phyloP scores from a whole-genome alignment of 1,139 yeast genomes.

The Taiozyma sp. region DNA sequence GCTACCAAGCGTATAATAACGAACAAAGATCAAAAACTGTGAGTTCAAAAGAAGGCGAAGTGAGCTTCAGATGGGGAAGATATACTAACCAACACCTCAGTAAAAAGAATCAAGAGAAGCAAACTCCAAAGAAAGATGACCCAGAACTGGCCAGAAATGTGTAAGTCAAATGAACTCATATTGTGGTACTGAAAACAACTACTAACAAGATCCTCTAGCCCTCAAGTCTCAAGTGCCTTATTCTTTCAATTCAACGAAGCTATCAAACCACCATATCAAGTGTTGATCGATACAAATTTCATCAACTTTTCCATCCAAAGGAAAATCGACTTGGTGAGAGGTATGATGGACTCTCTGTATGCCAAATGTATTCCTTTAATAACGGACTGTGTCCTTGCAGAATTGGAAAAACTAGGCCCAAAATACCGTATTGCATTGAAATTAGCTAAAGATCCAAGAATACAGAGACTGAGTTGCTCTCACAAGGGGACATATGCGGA shows the following conservation, averaged over 20 bases:
- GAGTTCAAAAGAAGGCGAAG: conserved; percentile 16
- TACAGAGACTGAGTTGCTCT: conserved; percentile 79
- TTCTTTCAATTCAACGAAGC: conserved; percentile 94
- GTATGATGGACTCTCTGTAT: conserved; percentile 91
- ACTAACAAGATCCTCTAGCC: conserved; percentile 27
- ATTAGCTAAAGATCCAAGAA: conserved; percentile 91
- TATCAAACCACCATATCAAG: conserved; percentile 95
- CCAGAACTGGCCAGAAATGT: conserved; percentile 79
- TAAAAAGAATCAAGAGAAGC: conserved; percentile 34
- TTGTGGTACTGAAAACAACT: no score
- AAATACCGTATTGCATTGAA: conserved; percentile 89
- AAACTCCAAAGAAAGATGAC: conserved; percentile 43
- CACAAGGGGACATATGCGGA: conserved; percentile 98
- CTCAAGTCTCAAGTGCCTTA: conserved; percentile 93
- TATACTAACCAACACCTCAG: conserved; percentile 16
- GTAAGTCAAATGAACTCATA: conserved; percentile 13
- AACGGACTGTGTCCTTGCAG: conserved; percentile 98
- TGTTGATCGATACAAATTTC: conserved; percentile 92
- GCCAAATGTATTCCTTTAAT: conserved; percentile 95
- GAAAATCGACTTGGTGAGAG: conserved; percentile 87
- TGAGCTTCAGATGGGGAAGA: not conserved
- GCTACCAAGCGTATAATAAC: conserved; percentile 77
- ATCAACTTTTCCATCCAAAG: conserved; percentile 94
- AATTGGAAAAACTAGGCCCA: conserved; percentile 92
- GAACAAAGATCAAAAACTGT: conserved; percentile 66